phyloP scores from a whole-genome alignment of 345 rosid genomes.

The Citrus unshiu region DNA sequence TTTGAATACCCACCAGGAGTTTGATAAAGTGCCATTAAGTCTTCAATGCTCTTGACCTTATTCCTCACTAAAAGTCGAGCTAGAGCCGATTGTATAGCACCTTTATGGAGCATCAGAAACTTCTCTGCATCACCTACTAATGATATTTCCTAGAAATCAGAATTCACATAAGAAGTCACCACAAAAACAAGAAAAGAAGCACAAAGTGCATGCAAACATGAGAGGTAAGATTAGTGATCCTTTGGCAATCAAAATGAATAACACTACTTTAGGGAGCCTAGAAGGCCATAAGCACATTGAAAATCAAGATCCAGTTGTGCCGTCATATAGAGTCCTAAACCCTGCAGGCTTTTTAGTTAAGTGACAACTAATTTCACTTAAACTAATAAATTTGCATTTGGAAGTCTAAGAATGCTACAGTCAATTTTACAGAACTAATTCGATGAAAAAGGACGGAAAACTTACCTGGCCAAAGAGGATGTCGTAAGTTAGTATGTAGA shows the following conservation, averaged over 20 bases:
- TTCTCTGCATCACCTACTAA: conserved; percentile 78
- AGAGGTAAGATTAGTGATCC: neutral
- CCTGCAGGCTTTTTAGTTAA: neutral
- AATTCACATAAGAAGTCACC: conserved; percentile 15
- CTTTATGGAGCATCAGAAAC: conserved; percentile 51
- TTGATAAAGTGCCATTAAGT: conserved; percentile 49
- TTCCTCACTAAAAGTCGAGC: conserved; percentile 64
- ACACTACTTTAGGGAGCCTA: neutral
- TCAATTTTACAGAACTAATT: neutral
- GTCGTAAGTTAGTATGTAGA: conserved; percentile 64
- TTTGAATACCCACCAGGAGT: conserved; percentile 41
- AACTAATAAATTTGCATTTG: neutral
- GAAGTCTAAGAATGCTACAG: neutral
- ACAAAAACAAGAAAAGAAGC: neutral
- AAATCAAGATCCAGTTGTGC: neutral
- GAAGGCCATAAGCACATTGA: neutral
- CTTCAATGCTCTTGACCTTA: conserved; percentile 51
- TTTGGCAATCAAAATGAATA: neutral
- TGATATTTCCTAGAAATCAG: conserved; percentile 44
- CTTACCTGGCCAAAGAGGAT: conserved; percentile 78
- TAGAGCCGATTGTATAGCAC: conserved; percentile 47
- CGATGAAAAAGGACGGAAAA: neutral
- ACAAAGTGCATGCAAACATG: neutral
- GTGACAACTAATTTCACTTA: neutral
- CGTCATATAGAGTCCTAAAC: neutral